Base-by-base conservation (phyloP, 768 basidiomycete genomes). In the Vararia minispora region DNA sequence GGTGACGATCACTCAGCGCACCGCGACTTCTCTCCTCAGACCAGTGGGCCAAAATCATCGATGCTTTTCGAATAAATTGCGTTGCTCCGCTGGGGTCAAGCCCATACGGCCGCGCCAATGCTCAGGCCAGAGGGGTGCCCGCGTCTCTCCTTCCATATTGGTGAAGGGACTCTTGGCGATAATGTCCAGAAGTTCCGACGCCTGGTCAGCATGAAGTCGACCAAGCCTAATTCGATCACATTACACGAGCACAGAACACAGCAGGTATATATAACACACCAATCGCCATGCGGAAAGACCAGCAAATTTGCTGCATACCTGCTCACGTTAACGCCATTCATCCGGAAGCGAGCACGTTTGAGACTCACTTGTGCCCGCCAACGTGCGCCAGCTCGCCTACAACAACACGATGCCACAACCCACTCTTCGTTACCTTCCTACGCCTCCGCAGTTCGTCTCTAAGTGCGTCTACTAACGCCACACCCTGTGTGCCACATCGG, bases 91-190 rank as follows among this genome's bases (percentile, higher is more conserved):
- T 49, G 74, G 76, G 24, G 59, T 60, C 16, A 80, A 51, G 0
- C 82, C 81, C 70, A 79, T 82, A 23, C 80, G 63, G 9, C 84
- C 83, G 41, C 84, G 68, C 81, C 80, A 85, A 51, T 76, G 69
- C 0, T 51, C 43, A 32, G 62, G 65, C 28, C 64, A 57, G 13
- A 71, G 47, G 4, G 74, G 71, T 7, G 55, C 47, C 33, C 6
- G 43, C 1, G 30, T 39, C 21, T 24, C 12, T 29, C 35, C 35
- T n/a, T 45, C 32, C 20, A 28, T 43, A 36, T 30, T 60, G 49
- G 1, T 65, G 64, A 20, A 47, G 36, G 6, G 49, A 30, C 12
- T 57, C 41, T 52, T 42, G 20, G 48, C 46, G 27, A 71, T 33
- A 34, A 77, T 51, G 21, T 71, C 63, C 17, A 87, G 42, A 6